phyloP scores from a whole-genome alignment of 1,139 yeast genomes.

The Suhomyces chickasaworum region DNA sequence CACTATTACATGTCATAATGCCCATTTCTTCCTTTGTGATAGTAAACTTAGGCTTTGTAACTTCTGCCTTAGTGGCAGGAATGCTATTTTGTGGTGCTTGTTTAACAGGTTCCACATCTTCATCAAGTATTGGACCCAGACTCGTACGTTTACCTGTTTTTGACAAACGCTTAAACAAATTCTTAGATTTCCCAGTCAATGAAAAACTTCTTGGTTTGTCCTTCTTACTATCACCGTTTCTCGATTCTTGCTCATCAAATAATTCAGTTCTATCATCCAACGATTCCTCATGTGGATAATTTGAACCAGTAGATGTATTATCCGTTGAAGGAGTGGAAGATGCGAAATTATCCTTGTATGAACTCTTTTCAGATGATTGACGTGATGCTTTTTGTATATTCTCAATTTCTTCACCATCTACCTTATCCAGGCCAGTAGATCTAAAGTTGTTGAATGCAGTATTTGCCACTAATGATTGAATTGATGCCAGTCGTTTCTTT shows the following conservation, averaged over 20 bases:
- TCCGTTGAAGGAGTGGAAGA: constrained; percentile 28
- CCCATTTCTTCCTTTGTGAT: constrained; percentile 65
- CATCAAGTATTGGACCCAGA: constrained; percentile 12
- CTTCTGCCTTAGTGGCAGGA: background rate
- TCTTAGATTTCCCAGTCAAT: constrained; percentile 32
- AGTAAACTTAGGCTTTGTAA: constrained; percentile 15
- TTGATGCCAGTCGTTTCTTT: constrained; percentile 13
- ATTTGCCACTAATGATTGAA: constrained; percentile 39
- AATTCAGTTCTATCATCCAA: constrained; percentile 4
- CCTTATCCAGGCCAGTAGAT: constrained; percentile 16
- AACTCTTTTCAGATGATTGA: constrained; percentile 24
- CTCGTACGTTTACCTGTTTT: constrained; percentile 21
- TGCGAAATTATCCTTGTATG: constrained; percentile 12
- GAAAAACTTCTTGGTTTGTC: constrained; percentile 30
- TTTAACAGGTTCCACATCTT: constrained; percentile 19
- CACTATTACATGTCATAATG: constrained; percentile 59
- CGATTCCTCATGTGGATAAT: constrained; percentile 9
- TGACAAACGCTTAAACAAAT: constrained; percentile 39
- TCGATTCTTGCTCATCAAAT: constrained; percentile 12
- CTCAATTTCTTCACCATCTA: constrained; percentile 9
- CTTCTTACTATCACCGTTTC: constrained; percentile 14
- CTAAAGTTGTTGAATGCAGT: constrained; percentile 48
- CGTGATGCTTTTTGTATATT: constrained; percentile 12
- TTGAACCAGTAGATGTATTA: constrained; percentile 25
- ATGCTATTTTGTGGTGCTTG: background rate